Base-by-base conservation (phyloP, 2,329 filamentous ascomycete genomes). In the Fulvia fulva region DNA sequence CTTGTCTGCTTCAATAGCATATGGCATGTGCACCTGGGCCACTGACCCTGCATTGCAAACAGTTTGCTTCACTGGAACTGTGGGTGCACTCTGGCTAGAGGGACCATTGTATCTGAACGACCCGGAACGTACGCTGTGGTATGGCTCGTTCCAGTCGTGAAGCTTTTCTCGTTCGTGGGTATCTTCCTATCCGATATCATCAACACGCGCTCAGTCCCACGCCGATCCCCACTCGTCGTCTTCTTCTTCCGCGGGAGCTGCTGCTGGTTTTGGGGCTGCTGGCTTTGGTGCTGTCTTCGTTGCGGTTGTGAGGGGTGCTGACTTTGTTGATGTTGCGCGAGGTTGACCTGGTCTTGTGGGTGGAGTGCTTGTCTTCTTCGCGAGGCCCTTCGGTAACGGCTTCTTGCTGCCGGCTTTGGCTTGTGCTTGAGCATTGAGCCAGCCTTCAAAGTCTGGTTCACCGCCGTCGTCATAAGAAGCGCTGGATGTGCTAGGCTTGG, bases 371-470 rank as follows among this genome's bases (percentile, higher is more conserved):
- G 74, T 68, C 59, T 75, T 76, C 74, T 95, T 96, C 1, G 80
- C 76, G 25, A 97, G 73, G 0, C 93, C 93, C 75, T 96, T 99
- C 0, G 93, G 92, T 55, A 97, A 71, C 2, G 87, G 77, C 64
- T 89, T 94, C 66, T 81, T 82, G 1, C 56, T 71, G 53, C 58
- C 73, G 68, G 81, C 81, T 77, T 95, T 97, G 62, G 88, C 84
- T 62, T 87, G 82, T 5, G 88, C 85, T 71, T 97, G 91, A 12
- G 92, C 91, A 12, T 90, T 91, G 22, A 97, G 75, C 92, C 94
- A 97, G 5, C 91, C 92, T 5, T 91, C 93, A 74, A 99, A 97
- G 73, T 97, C 94, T 0, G 93, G 93, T 73, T 99, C 93, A 2
- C 87, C 87, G 25, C 89, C 86, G 66, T 96, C 91, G 59, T 93